Conservation (phyloP, 345 rosid genomes). For the Aquilaria yunnanensis region DNA sequence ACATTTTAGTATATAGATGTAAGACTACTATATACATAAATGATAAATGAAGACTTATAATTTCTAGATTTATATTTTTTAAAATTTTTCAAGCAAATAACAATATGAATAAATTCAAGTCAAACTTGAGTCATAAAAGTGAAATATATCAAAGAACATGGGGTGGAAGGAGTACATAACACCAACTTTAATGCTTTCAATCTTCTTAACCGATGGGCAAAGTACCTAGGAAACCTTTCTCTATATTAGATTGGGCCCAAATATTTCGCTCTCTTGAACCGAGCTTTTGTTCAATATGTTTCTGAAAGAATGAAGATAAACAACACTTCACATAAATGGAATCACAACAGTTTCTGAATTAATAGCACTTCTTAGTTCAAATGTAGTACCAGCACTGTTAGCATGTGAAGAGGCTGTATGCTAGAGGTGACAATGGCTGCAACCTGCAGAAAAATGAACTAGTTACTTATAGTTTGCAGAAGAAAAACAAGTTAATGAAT, state of each 20-base stretch:
- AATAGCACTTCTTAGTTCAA: background rate
- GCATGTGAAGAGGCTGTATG: constrained; percentile 53
- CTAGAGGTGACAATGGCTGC: constrained; percentile 42
- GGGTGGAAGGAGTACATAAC: too few species aligned
- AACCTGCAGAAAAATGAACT: constrained; percentile 22
- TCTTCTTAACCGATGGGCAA: too few species aligned
- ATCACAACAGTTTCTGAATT: background rate
- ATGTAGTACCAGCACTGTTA: constrained; percentile 29
- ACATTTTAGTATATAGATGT: too few species aligned
- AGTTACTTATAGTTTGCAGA: background rate
- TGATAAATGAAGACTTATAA: too few species aligned
- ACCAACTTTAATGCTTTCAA: too few species aligned
- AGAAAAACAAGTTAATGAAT: background rate
- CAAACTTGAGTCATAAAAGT: too few species aligned
- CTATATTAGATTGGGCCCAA: constrained; percentile 27
- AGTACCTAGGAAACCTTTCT: constrained; percentile 44
- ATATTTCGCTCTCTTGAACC: constrained; percentile 24
- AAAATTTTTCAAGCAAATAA: too few species aligned
- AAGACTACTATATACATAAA: too few species aligned
- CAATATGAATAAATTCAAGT: too few species aligned
- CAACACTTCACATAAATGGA: background rate
- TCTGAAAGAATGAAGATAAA: constrained; percentile 19
- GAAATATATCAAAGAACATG: too few species aligned
- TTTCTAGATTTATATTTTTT: too few species aligned
- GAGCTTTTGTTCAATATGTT: constrained; percentile 28